Percentiles rank a stretch among this genome's conserved stretches.
Conservation (phyloP, 208 protist genomes). For the Histomonas meleagridis region DNA sequence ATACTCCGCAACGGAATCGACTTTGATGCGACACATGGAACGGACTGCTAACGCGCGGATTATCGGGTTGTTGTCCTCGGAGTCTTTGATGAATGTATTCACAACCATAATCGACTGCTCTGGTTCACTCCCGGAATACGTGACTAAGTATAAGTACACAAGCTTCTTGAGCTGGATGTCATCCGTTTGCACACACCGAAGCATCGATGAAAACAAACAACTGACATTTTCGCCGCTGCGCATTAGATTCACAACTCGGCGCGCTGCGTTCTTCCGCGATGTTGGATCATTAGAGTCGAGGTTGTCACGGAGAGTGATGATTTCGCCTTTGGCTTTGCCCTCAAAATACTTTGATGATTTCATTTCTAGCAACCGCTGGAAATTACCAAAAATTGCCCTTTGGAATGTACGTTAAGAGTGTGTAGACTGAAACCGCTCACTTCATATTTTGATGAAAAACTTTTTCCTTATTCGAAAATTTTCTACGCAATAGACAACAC, state of each 20-base stretch:
- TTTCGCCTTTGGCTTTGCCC: not conserved
- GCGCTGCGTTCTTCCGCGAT: not conserved
- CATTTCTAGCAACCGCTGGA: too few relatives aligned
- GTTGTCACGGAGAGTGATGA: not conserved
- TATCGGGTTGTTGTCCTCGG: not conserved
- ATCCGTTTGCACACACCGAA: not conserved
- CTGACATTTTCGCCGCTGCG: not conserved
- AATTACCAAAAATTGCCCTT: too few relatives aligned
- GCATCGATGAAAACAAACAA: not conserved
- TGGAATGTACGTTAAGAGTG: too few relatives aligned
- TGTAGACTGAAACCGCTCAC: too few relatives aligned
- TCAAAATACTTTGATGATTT: too few relatives aligned
- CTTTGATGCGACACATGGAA: conserved; percentile 20
- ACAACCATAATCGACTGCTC: conserved; percentile 38
- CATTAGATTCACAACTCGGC: not conserved
- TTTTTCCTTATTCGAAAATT: too few relatives aligned
- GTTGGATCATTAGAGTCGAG: not conserved
- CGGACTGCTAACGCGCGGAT: conserved; percentile 14
- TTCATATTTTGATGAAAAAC: too few relatives aligned
- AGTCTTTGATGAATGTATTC: conserved; percentile 30
- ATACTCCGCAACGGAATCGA: conserved; percentile 31
- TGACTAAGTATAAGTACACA: conserved; percentile 24
- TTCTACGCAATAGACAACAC: too few relatives aligned
- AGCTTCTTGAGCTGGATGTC: conserved; percentile 32
- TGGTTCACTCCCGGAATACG: not conserved